Evolutionary conservation across 257 asterid genomes (phyloP).

Genomic region (Prunella vulgaris): DNA sequence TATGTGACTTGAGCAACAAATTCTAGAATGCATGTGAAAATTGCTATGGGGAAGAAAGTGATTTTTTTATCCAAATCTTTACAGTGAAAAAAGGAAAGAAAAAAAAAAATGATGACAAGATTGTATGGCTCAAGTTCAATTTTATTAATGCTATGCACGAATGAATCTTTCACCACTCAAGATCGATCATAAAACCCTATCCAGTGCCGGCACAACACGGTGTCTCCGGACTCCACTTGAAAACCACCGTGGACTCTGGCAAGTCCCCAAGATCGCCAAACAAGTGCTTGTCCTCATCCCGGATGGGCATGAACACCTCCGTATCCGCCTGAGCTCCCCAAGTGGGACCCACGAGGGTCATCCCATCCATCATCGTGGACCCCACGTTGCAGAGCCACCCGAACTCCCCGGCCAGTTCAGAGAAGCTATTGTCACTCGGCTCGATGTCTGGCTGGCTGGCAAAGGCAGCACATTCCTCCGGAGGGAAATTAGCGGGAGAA

Average conservation of each 20-base stretch:
- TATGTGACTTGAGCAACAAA: not conserved
- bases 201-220: constrained; percentile 43
- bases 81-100: constrained; percentile 6
- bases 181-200: constrained; percentile 8
- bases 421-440: constrained; percentile 35
- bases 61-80: constrained; percentile 17
- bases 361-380: constrained; percentile 43
- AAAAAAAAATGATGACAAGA: constrained; percentile 3
- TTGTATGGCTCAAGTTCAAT: constrained; percentile 4
- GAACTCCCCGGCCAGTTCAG: constrained; percentile 51
- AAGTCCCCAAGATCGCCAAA: constrained; percentile 80
- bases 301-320: constrained; percentile 44
- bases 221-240: constrained; percentile 47
- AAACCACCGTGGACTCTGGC: constrained; percentile 67
- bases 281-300: constrained; percentile 67
- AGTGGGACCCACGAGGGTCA: constrained; percentile 43
- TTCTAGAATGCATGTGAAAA: constrained; percentile 14
- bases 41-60: not conserved
- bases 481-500: constrained; percentile 6
- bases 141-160: constrained; percentile 25
- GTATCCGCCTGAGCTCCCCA: constrained; percentile 49
- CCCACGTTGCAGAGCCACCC: constrained; percentile 69
- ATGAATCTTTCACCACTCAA: not conserved
- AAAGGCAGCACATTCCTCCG: constrained; percentile 36
- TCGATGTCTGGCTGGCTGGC: constrained; percentile 39